Evolutionary conservation across 1,284 basidiomycete species (phyloP), one percentile per base, ranked within the genome.

Genomic region (Vanrija sp.): DNA sequence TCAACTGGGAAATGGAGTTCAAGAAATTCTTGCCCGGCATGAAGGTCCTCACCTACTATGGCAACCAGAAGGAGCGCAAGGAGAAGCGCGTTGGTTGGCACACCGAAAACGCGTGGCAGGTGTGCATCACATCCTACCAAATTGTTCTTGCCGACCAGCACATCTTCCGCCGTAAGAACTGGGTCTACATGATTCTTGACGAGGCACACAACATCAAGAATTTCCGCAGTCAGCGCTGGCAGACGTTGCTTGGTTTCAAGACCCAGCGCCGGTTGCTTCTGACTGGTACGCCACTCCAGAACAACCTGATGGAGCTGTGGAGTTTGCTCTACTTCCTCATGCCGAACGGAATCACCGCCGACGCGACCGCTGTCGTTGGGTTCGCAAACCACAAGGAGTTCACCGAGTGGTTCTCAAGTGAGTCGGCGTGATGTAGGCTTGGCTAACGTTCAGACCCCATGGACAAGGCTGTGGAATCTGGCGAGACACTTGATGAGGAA

Each of bases 131-230:
- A 0, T 92, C 89, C 24, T 98, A 98, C 72, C 89, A 92, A 27
- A 84, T 98, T 38, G 90, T 92, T 27, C 87, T 91, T 60, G 85
- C 89, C 45, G 94, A 98, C 71, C 88, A 91, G 60, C 86, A 91
- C 71, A 89, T 96, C 45, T 94, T 98, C 79, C 91, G 93, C 64
- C 86, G 94, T 49, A 96, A 95, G 76, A 81, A 85, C 45, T 97
- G 94, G 94, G 90, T 92, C 69, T 97, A 97, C 70, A 89, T 97
- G 85, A 86, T 97, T 59, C 83, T 97, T 12, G 93, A 96, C 73
- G 94, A 97, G 76, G 94, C 93, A 8, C 93, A 98, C 70, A 95
- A 97, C 84, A 96, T 98, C 84, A 97, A 97, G 78, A 98, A 97
- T 76, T 97, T 96, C 78, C 87, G 87, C 62, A 91, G 88, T 1